Percentiles rank a stretch among this genome's conserved stretches.
Evolutionary conservation across 1,139 yeast genomes (phyloP).

Genomic region (Zygosaccharomyces sapae): DNA sequence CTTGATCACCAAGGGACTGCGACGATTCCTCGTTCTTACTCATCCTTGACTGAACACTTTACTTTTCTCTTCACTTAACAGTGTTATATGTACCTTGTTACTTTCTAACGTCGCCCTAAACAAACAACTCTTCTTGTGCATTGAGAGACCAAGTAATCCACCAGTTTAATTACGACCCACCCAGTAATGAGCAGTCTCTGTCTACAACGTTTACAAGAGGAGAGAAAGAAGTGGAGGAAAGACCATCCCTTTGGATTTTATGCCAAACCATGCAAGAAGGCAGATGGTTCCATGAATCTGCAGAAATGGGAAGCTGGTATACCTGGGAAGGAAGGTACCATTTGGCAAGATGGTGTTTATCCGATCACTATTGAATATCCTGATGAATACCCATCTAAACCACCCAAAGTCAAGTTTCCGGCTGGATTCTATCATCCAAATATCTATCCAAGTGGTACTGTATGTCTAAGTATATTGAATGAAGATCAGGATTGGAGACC

Average conservation of each 20-base stretch:
- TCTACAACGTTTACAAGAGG: slow-evolving; percentile 78
- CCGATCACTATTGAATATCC: slow-evolving; percentile 84
- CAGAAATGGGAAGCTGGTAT: slow-evolving; percentile 92
- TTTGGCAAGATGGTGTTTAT: slow-evolving; percentile 80
- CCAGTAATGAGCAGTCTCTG: slow-evolving; percentile 47
- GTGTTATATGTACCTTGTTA: neutral
- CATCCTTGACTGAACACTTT: slow-evolving; percentile 1
- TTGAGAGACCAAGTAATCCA: neutral
- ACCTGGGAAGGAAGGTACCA: slow-evolving; percentile 83
- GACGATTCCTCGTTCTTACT: neutral
- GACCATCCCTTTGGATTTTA: slow-evolving; percentile 97
- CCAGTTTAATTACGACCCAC: neutral
- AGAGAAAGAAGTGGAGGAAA: slow-evolving; percentile 94
- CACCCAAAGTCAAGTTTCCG: slow-evolving; percentile 89
- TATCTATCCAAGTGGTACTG: slow-evolving; percentile 94
- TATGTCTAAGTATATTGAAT: slow-evolving; percentile 85
- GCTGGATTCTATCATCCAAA: slow-evolving; percentile 92
- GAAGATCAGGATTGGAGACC: slow-evolving; percentile 99
- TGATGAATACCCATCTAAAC: slow-evolving; percentile 91
- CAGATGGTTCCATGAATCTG: slow-evolving; percentile 80
- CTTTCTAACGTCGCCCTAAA: slow-evolving; percentile 1
- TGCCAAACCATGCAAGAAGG: slow-evolving; percentile 77
- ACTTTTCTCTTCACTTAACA: neutral
- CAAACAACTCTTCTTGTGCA: neutral
- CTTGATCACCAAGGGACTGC: slow-evolving; percentile 43